These are phyloP conservation scores for Darksidea phi DNA, from an alignment of 495 filamentous ascomycete species.

Conservation along the genomic window DNA sequence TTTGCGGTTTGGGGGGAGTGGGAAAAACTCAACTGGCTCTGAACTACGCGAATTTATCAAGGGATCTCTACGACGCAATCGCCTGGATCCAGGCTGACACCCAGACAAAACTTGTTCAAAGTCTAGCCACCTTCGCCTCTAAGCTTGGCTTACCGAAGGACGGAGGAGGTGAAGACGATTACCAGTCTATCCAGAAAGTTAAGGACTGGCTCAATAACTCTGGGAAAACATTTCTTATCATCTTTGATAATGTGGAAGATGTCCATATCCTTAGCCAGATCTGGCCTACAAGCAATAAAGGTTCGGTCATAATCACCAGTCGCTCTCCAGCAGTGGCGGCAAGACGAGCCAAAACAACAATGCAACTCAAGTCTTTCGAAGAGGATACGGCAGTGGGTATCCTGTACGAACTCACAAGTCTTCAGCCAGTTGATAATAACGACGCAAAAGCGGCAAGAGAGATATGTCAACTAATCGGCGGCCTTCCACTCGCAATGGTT, in stretches of 20 bases:
- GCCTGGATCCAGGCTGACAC: background rate
- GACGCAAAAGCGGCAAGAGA: slow-evolving; percentile 7
- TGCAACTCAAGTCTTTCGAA: slow-evolving; percentile 5
- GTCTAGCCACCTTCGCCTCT: background rate
- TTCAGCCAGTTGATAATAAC: slow-evolving; percentile 1
- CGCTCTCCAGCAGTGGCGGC: slow-evolving; percentile 3
- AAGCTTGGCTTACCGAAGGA: slow-evolving; percentile 4
- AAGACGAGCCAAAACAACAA: background rate
- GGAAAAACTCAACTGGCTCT: background rate
- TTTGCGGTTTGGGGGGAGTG: background rate
- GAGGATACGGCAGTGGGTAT: slow-evolving; percentile 3
- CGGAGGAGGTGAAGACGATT: background rate
- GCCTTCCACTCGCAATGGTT: slow-evolving; percentile 12
- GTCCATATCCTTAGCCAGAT: slow-evolving; percentile 2
- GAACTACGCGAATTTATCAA: background rate
- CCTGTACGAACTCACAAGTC: background rate
- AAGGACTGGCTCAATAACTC: background rate
- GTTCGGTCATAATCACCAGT: slow-evolving; percentile 5
- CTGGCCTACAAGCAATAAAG: slow-evolving; percentile 3
- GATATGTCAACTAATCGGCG: slow-evolving; percentile 6
- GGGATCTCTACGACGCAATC: slow-evolving; percentile 1
- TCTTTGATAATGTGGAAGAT: slow-evolving; percentile 1
- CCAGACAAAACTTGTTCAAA: background rate
- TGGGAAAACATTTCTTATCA: slow-evolving; percentile 1
- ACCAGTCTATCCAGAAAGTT: background rate